Percentiles rank a stretch among this genome's conserved stretches.
Evolutionary conservation across 768 basidiomycete genomes (phyloP).

Genomic region (Scleroderma bovista): DNA sequence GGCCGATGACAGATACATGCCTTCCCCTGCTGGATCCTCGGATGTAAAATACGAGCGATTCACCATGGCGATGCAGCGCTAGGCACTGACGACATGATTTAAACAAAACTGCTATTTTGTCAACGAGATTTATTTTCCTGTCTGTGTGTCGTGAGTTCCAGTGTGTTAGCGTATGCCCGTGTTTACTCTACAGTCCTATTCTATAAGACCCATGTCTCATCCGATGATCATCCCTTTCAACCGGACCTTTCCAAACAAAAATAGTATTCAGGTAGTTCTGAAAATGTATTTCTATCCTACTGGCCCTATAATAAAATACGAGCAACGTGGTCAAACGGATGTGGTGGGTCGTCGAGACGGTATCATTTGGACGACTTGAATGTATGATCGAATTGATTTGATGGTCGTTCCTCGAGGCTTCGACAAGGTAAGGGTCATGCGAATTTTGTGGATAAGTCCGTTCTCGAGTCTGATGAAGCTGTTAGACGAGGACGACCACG

Average conservation of each 20-base stretch:
- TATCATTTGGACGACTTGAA: neutral
- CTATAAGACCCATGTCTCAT: conserved; percentile 13
- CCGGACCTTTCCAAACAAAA: conserved; percentile 3
- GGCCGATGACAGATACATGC: conserved; percentile 46
- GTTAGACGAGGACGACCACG: too few relatives aligned
- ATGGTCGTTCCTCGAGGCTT: neutral
- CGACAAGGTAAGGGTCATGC: neutral
- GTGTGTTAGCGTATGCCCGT: conserved; percentile 3
- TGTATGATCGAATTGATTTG: neutral
- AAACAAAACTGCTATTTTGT: neutral
- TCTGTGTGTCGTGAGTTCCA: neutral
- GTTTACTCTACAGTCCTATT: conserved; percentile 1
- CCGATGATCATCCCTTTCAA: neutral
- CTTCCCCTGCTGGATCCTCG: conserved; percentile 35
- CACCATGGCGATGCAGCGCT: conserved; percentile 16
- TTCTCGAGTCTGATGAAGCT: too few relatives aligned
- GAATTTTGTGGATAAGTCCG: too few relatives aligned
- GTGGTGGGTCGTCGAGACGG: neutral
- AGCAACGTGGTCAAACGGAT: neutral
- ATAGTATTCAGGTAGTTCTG: conserved; percentile 14
- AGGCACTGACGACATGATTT: conserved; percentile 5
- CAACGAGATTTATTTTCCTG: neutral
- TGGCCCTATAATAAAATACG: conserved; percentile 13
- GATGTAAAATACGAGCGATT: conserved; percentile 32
- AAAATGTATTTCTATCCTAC: conserved; percentile 22